Evolutionary conservation across 2,329 filamentous ascomycete genomes (phyloP), one percentile per base, ranked within the genome.

Genomic region (Trichoderma endophyticum): DNA sequence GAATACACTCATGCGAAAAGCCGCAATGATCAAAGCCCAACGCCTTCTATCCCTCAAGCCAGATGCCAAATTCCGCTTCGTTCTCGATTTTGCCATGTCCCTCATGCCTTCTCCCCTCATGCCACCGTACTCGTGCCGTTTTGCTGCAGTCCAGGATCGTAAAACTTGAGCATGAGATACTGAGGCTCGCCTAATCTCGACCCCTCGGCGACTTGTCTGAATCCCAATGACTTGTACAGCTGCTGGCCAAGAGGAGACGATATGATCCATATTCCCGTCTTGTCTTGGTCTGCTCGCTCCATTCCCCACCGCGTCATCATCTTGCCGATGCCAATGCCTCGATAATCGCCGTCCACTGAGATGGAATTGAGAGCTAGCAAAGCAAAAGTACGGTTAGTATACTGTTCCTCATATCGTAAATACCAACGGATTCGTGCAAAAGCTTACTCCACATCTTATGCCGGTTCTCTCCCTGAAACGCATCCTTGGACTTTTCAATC

Each of bases 391-490:
- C 1, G 21, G 5, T 64, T 26, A 70, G 43, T 11, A 70, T 51
- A 2, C 1, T 7, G 5, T 24, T 24, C 21, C 6, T 54, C 48
- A 54, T 24, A 24, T 24, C n/a, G 21, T 51, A 51, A 43, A 43
- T 0, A 43, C 39, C 7, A 9, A 43, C 15, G 2, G 0, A 18
- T 39, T 39, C 6, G 14, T 39, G 36, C 3, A 18, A 39, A 43
- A 24, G 70, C 73, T 72, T 14, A 73, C 73, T 74, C 73, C 73
- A 74, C 73, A 73, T 74, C 34, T 71, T 51, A 14, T 70, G 34
- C 21, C 68, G 32, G 3, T 68, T 36, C 48, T 68, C 51, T 4
- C 61, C 70, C 26, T 48, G 18, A 24, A 70, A 73, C 3, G 65
- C 69, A 12, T 54, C 63, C 32, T 67, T 61, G 24, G 51, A 61